A percentile compares a stretch with the other conserved stretches of the same genome.
Evolutionary conservation across 2,329 filamentous ascomycete genomes (phyloP).

Genomic region (Leptographium galeiforme): DNA sequence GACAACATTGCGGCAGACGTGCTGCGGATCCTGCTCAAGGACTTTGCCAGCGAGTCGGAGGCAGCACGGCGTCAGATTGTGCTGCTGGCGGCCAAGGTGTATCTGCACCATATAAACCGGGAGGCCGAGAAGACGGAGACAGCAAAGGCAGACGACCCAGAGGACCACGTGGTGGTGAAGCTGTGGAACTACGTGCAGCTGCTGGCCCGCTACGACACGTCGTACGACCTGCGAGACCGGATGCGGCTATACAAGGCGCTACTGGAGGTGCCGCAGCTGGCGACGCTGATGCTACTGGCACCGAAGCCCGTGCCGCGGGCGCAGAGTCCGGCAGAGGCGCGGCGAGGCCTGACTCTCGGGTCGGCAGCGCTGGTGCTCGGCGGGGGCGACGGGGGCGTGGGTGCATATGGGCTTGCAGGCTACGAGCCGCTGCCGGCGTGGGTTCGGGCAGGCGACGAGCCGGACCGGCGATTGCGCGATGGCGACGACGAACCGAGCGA

Average conservation of each 20-base stretch:
- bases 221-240: constrained; percentile 87
- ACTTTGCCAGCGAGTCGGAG: constrained; percentile 73
- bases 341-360: constrained; percentile 66
- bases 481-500: constrained; percentile 27
- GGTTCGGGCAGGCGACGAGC: constrained; percentile 70
- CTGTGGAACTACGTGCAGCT: constrained; percentile 79
- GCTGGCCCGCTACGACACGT: constrained; percentile 82
- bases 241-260: constrained; percentile 79
- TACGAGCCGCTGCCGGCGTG: constrained; percentile 73
- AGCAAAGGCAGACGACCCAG: not conserved
- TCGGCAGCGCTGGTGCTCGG: constrained; percentile 78
- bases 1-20: constrained; percentile 91
- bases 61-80: constrained; percentile 83
- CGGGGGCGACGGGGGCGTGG: constrained; percentile 21
- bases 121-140: constrained; percentile 18
- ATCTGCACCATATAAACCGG: constrained; percentile 72
- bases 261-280: constrained; percentile 71
- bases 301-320: constrained; percentile 89
- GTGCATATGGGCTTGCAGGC: constrained; percentile 59
- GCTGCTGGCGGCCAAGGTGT: constrained; percentile 89
- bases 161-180: constrained; percentile 51
- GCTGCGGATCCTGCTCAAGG: constrained; percentile 65
- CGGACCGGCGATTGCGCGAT: constrained; percentile 60
- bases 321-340: constrained; percentile 74
- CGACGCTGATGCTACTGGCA: constrained; percentile 78